Evolutionary conservation across 2,329 filamentous ascomycete genomes (phyloP).

Genomic region (Nannizziopsis arthrosporioides): DNA sequence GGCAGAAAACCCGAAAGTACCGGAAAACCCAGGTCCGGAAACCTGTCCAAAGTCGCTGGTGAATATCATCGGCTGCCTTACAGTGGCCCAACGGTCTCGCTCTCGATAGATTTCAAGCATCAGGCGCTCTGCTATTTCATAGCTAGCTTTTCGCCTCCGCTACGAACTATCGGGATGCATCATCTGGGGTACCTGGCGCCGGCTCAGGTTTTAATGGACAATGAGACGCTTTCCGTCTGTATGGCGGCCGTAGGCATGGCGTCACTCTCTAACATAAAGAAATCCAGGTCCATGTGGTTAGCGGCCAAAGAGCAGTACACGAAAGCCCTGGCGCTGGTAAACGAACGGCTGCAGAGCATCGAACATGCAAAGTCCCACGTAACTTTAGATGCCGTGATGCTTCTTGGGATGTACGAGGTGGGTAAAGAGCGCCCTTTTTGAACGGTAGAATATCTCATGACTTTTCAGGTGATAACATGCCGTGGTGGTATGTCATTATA

Average conservation of each 20-base stretch:
- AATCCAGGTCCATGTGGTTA: slow-evolving; percentile 37
- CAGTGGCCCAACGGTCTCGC: not conserved
- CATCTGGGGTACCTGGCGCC: slow-evolving; percentile 18
- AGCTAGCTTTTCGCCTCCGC: slow-evolving; percentile 25
- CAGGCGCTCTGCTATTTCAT: slow-evolving; percentile 30
- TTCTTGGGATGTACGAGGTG: slow-evolving; percentile 53
- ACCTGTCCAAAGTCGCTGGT: not conserved
- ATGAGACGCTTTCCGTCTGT: slow-evolving; percentile 32
- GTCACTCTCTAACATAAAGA: slow-evolving; percentile 44
- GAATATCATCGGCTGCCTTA: not conserved
- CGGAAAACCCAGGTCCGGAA: not conserved
- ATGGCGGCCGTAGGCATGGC: slow-evolving; percentile 50
- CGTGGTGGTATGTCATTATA: slow-evolving; percentile 38
- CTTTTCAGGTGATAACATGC: slow-evolving; percentile 27
- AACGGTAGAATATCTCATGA: not conserved
- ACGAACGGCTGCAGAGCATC: slow-evolving; percentile 24
- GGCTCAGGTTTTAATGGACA: slow-evolving; percentile 17
- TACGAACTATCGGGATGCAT: slow-evolving; percentile 21
- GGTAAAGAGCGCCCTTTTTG: not conserved
- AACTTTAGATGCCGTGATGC: slow-evolving; percentile 44
- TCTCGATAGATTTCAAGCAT: slow-evolving; percentile 16
- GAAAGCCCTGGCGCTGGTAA: slow-evolving; percentile 39
- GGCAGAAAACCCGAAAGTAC: not conserved
- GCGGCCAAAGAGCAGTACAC: slow-evolving; percentile 45
- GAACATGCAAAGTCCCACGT: slow-evolving; percentile 30